Conservation (phyloP, 2,329 filamentous ascomycete species). For the Pseudogymnoascus sp. region DNA sequence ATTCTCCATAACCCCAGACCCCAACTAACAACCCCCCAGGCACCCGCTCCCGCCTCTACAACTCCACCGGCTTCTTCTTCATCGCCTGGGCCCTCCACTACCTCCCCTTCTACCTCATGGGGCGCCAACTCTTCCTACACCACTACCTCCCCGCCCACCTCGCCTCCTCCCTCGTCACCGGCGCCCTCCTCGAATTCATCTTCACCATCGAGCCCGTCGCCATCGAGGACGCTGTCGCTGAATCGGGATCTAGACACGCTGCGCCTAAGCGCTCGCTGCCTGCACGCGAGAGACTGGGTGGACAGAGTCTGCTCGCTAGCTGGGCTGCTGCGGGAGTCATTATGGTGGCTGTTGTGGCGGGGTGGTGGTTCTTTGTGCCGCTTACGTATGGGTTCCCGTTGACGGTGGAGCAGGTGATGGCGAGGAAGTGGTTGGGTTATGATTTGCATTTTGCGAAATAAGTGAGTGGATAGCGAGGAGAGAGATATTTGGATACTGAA, state of each 20-base stretch:
- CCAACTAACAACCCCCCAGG: slow-evolving; percentile 39
- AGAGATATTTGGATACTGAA: background rate
- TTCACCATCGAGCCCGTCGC: slow-evolving; percentile 79
- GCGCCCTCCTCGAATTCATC: slow-evolving; percentile 88
- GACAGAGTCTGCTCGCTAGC: slow-evolving; percentile 66
- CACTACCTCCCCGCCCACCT: slow-evolving; percentile 95
- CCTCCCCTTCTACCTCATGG: slow-evolving; percentile 96
- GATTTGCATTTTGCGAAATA: slow-evolving; percentile 98
- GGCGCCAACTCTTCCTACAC: slow-evolving; percentile 93
- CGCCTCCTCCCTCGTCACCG: slow-evolving; percentile 81
- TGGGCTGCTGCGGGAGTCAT: slow-evolving; percentile 76
- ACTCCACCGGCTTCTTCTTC: slow-evolving; percentile 99
- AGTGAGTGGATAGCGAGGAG: background rate
- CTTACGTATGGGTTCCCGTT: slow-evolving; percentile 93
- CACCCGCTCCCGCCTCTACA: slow-evolving; percentile 89
- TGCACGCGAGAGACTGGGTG: slow-evolving; percentile 73
- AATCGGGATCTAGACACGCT: slow-evolving; percentile 40
- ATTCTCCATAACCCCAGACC: background rate
- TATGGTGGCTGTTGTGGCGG: slow-evolving; percentile 58
- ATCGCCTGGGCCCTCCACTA: slow-evolving; percentile 96
- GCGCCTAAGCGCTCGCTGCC: slow-evolving; percentile 55
- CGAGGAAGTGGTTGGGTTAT: slow-evolving; percentile 93
- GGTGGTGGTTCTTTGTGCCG: slow-evolving; percentile 91
- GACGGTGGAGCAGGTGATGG: slow-evolving; percentile 66
- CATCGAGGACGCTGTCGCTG: slow-evolving; percentile 43